Evolutionary conservation across 176 grass and related monocot species (phyloP).

Genomic region (Paspalum vaginatum): DNA sequence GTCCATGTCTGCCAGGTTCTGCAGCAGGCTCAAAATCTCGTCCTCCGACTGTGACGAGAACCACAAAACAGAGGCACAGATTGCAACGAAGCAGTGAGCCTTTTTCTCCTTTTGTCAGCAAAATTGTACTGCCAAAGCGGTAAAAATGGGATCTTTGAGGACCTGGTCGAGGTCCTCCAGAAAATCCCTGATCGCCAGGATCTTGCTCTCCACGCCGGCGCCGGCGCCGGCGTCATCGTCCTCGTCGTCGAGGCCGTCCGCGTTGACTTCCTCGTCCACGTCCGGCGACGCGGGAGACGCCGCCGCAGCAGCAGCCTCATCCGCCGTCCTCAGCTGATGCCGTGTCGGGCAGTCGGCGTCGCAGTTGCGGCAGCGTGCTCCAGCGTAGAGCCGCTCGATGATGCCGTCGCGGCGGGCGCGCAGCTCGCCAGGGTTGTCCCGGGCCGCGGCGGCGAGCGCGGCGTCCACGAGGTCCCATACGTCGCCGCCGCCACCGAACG

Average conservation of each 20-base stretch:
- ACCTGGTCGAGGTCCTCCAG: conserved; percentile 80
- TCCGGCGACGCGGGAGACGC: conserved; percentile 19
- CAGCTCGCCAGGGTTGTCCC: conserved; percentile 64
- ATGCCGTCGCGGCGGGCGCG: conserved; percentile 73
- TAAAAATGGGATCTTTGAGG: conserved; percentile 46
- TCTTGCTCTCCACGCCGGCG: conserved; percentile 51
- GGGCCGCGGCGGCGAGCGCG: conserved; percentile 53
- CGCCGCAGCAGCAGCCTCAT: neutral
- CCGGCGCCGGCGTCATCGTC: conserved; percentile 1
- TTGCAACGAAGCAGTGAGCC: conserved; percentile 40
- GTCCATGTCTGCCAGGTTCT: conserved; percentile 78
- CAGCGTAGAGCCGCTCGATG: conserved; percentile 64
- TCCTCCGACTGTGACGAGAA: conserved; percentile 67
- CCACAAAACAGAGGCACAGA: conserved; percentile 38
- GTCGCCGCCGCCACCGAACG: conserved; percentile 47
- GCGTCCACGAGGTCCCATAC: conserved; percentile 78
- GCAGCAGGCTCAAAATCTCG: conserved; percentile 59
- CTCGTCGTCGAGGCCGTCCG: conserved; percentile 34
- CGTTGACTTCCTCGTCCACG: conserved; percentile 35
- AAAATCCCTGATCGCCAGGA: conserved; percentile 73
- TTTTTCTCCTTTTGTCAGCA: neutral
- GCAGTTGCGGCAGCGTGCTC: conserved; percentile 53
- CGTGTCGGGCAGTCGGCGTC: neutral
- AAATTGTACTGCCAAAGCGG: conserved; percentile 28
- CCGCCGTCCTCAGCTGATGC: neutral